phyloP scores from a whole-genome alignment of 2,329 filamentous ascomycete species.

The Scytalidium sp. region DNA sequence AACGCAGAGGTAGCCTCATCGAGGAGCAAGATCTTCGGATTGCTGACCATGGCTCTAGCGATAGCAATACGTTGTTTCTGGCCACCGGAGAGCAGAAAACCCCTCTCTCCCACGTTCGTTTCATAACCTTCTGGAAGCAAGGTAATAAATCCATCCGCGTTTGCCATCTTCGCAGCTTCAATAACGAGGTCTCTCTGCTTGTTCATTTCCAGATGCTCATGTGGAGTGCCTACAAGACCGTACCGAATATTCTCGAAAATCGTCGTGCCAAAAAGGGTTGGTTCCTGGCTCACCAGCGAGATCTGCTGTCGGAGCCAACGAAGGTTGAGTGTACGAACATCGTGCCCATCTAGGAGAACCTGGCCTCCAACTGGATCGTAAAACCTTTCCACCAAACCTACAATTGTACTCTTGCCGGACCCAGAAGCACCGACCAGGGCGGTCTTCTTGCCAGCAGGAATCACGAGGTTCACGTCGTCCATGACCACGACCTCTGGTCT shows the following conservation, averaged over 20 bases:
- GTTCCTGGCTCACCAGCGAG: constrained; percentile 89
- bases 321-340: constrained; percentile 79
- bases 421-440: constrained; percentile 93
- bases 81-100: constrained; percentile 87
- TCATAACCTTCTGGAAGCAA: constrained; percentile 84
- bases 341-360: constrained; percentile 78
- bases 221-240: constrained; percentile 80
- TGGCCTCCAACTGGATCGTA: constrained; percentile 83
- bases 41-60: constrained; percentile 82
- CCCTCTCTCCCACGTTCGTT: constrained; percentile 92
- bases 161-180: constrained; percentile 83
- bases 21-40: constrained; percentile 87
- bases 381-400: constrained; percentile 90
- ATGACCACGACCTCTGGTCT: constrained; percentile 88
- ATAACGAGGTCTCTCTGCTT: constrained; percentile 69
- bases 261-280: constrained; percentile 82
- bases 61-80: constrained; percentile 98
- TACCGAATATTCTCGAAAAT: constrained; percentile 90
- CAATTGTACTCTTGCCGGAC: constrained; percentile 91
- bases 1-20: constrained; percentile 94
- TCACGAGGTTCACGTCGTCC: constrained; percentile 72
- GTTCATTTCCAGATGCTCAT: constrained; percentile 66
- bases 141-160: constrained; percentile 89
- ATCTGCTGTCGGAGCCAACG: constrained; percentile 92
- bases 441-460: constrained; percentile 88